Conservation (phyloP, 2,329 filamentous ascomycete genomes). For the Nannizziopsis barbatae region DNA sequence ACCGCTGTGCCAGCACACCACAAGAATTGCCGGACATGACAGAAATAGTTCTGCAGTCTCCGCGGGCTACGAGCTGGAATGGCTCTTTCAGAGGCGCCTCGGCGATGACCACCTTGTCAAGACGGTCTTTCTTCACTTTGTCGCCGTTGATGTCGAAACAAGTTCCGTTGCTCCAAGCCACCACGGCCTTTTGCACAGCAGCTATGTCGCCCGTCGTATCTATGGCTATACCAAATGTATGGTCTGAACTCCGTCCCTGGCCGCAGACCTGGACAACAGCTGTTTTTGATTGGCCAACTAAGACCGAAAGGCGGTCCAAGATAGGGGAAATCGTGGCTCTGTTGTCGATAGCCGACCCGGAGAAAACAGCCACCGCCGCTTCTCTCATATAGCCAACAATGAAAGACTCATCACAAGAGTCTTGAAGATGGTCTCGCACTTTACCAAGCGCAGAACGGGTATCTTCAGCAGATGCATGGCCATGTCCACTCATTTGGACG, state of each 20-base stretch:
- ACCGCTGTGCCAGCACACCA: slow-evolving; percentile 27
- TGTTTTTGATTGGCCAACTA: too few relatives aligned
- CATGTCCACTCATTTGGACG: too few relatives aligned
- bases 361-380: too few relatives aligned
- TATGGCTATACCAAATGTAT: background rate
- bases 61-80: too few relatives aligned
- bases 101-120: background rate
- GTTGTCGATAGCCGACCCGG: too few relatives aligned
- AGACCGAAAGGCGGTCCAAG: too few relatives aligned
- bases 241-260: slow-evolving; percentile 1
- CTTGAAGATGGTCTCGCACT: too few relatives aligned
- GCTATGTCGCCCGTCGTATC: background rate
- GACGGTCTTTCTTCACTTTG: background rate
- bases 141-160: slow-evolving; percentile 1
- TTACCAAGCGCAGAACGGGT: too few relatives aligned
- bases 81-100: background rate
- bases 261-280: slow-evolving; percentile 4
- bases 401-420: too few relatives aligned
- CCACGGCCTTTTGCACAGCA: slow-evolving; percentile 1
- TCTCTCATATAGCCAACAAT: too few relatives aligned
- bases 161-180: background rate
- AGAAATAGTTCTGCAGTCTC: slow-evolving; percentile 16
- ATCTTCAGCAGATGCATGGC: too few relatives aligned
- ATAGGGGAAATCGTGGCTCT: too few relatives aligned
- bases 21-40: slow-evolving; percentile 32